These are phyloP conservation scores for Brachypodium distachyon DNA, from an alignment of 202 grass and related monocot species.

Conservation along the genomic window DNA sequence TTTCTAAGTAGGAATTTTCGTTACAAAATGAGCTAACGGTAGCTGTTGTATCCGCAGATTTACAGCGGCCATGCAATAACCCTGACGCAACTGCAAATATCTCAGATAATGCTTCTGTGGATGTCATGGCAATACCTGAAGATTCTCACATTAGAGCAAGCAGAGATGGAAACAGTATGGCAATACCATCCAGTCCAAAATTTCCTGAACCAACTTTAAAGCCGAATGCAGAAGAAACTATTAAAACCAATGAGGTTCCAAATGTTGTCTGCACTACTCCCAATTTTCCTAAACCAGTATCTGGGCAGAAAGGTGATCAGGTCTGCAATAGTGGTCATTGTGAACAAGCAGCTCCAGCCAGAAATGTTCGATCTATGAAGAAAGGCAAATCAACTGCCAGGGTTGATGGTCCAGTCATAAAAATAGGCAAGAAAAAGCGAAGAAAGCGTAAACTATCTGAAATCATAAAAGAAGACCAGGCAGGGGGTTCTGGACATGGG, in stretches of 20 bases:
- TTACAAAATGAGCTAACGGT: background rate
- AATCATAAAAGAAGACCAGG: conserved; percentile 29
- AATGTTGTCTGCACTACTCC: conserved; percentile 1
- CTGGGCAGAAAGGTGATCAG: conserved; percentile 11
- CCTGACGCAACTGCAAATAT: background rate
- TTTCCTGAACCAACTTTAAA: conserved; percentile 7
- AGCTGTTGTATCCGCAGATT: conserved; percentile 7
- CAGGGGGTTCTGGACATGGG: background rate
- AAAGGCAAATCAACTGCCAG: conserved; percentile 5
- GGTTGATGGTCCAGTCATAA: conserved; percentile 22
- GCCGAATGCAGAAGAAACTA: conserved; percentile 9
- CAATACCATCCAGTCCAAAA: background rate
- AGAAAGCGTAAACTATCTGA: conserved; percentile 62
- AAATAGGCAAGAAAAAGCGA: conserved; percentile 37
- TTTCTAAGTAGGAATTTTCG: background rate
- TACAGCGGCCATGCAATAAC: conserved; percentile 11
- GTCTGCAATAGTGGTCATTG: conserved; percentile 14
- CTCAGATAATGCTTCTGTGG: conserved; percentile 6
- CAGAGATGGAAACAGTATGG: conserved; percentile 6
- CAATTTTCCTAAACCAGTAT: conserved; percentile 14
- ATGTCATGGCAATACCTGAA: conserved; percentile 6
- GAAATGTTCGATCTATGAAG: conserved; percentile 20
- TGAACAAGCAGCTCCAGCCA: conserved; percentile 23
- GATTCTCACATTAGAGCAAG: conserved; percentile 12
- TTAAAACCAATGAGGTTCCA: background rate